Evolutionary conservation across 768 basidiomycete species (phyloP), one percentile per base, ranked within the genome.

Genomic region (Lentinula sp.): DNA sequence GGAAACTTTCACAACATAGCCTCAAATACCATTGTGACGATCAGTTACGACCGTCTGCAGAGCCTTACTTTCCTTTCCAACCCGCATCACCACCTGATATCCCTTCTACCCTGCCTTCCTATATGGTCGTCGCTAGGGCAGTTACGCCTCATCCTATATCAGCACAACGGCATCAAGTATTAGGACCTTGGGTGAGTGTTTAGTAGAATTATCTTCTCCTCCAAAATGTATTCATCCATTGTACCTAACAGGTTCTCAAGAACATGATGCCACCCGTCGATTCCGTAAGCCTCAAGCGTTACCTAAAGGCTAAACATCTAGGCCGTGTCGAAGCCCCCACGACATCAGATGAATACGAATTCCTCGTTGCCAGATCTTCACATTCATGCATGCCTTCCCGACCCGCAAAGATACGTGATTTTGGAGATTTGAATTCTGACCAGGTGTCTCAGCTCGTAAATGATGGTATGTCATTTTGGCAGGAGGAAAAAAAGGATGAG

Each of bases 161-260:
- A 12, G 67, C 72, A 57, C 79, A 81, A 18, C 77, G 81, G 48
- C 88, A 88, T 67, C 73, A 70, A 15, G 65, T 67, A 46, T 68
- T 88, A 41, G 80, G 77, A 12, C 79, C 79, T 61, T 83, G 81
- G 84, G 88, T 87, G 67, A 63, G 80, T 62, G 23, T 7, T 36
- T 60, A 13, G 32, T 2, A 20, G 1, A 3, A 9, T 8, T 20
- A 1, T 42, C 35, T 41, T 32, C 12, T 41, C 2, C 9, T 53
- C 32, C 8, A 3, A 13, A 9, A 28, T 28, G 28, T 28, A 28
- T 28, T 3, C 28, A 18, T 51, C 45, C 36, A 13, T 15, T 9
- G 32, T 23, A 46, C 42, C 13, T 42, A 8, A 56, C 41, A 63
- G 62, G 58, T 63, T 7, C 33, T 59, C 9, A 63, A 63, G 20